Evolutionary conservation across 169 alveolate genomes (phyloP).

Genomic region (Pseudocohnilembus persalinus): DNA sequence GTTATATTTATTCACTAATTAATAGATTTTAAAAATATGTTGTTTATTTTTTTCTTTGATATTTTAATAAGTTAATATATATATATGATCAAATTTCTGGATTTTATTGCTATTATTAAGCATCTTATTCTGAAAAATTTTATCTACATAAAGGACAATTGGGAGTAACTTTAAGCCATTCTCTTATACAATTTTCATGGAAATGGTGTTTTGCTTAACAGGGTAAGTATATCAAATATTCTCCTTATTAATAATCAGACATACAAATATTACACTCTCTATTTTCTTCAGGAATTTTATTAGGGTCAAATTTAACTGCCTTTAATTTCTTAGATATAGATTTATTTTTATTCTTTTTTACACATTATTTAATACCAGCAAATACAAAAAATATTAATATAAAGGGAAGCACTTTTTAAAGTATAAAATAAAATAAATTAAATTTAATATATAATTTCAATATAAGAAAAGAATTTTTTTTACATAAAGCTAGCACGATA

Average conservation of each 20-base stretch:
- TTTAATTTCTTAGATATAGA: neutral
- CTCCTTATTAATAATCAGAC: neutral
- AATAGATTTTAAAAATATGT: too few relatives aligned
- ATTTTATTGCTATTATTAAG: too few relatives aligned
- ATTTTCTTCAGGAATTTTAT: neutral
- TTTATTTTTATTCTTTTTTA: too few relatives aligned
- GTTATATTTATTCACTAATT: too few relatives aligned
- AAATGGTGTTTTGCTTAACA: neutral
- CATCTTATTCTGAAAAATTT: neutral
- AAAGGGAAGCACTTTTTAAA: neutral
- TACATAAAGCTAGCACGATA: neutral
- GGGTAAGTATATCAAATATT: neutral
- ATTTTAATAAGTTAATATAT: too few relatives aligned
- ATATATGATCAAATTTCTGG: too few relatives aligned
- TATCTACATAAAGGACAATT: neutral
- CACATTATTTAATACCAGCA: neutral
- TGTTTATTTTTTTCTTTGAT: too few relatives aligned
- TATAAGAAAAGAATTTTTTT: too few relatives aligned
- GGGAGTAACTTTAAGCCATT: neutral
- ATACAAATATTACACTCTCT: neutral
- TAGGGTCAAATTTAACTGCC: neutral
- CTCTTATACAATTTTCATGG: conserved; percentile 11
- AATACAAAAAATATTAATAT: too few relatives aligned
- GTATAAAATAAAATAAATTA: too few relatives aligned
- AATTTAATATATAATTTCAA: too few relatives aligned